phyloP scores from a whole-genome alignment of 2,329 filamentous ascomycete species.

The Thyridium curvatum region DNA sequence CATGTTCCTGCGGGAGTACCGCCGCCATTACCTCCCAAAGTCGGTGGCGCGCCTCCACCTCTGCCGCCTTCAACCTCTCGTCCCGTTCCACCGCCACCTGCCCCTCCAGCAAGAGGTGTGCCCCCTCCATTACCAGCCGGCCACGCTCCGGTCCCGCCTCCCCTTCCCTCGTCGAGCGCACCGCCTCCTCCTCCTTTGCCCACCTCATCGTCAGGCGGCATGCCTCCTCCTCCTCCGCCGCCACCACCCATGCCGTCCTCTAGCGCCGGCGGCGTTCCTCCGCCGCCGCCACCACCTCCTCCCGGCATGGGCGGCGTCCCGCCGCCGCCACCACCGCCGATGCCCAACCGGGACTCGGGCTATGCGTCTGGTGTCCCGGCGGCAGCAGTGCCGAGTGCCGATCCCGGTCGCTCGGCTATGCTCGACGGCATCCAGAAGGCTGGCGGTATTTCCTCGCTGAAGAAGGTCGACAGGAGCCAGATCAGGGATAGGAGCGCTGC shows the following conservation, averaged over 20 bases:
- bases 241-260: conserved; percentile 30
- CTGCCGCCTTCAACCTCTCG: conserved; percentile 45
- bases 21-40: conserved; percentile 42
- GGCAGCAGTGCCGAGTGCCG: conserved; percentile 32
- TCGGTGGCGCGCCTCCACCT: conserved; percentile 35
- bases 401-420: conserved; percentile 50
- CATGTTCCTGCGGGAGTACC: conserved; percentile 22
- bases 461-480: conserved; percentile 66
- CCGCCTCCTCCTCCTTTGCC: too few species aligned
- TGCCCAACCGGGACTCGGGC: conserved; percentile 51
- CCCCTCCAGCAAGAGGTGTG: conserved; percentile 20
- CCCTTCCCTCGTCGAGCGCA: conserved; percentile 18
- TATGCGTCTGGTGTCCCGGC: conserved; percentile 49
- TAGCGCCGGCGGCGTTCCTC: conserved; percentile 23
- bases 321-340: conserved; percentile 46
- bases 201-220: conserved; percentile 7
- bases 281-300: conserved; percentile 26
- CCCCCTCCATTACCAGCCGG: conserved; percentile 19
- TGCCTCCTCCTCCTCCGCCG: conserved; percentile 39
- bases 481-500: conserved; percentile 68
- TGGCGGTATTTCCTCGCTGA: conserved; percentile 61
- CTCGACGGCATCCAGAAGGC: conserved; percentile 67
- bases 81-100: conserved; percentile 47
- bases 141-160: conserved; percentile 22
- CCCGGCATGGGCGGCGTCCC: conserved; percentile 25